Conservation (phyloP, 768 basidiomycete species). For the Collybia sordida region DNA sequence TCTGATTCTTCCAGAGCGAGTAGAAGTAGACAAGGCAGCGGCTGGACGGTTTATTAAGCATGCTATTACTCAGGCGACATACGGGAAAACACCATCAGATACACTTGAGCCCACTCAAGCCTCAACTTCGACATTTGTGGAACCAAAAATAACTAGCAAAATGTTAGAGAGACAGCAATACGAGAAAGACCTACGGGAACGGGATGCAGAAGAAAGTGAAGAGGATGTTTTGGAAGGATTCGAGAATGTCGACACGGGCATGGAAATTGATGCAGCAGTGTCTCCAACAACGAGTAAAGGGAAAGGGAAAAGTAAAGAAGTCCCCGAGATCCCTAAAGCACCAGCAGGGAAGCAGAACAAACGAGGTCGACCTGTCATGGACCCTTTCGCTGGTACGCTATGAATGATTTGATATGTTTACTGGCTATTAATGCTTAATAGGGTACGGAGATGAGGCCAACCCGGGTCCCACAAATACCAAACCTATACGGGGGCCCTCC, state of each 20-base stretch:
- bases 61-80: conserved; percentile 67
- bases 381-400: conserved; percentile 64
- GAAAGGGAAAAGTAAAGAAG: conserved; percentile 30
- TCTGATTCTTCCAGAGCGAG: conserved; percentile 28
- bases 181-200: conserved; percentile 53
- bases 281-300: conserved; percentile 28
- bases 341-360: conserved; percentile 25
- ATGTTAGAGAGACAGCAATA: conserved; percentile 72
- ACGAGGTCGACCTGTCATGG: conserved; percentile 52
- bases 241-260: conserved; percentile 24
- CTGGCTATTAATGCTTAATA: conserved; percentile 10
- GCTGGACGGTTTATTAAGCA: conserved; percentile 83
- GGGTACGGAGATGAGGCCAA: conserved; percentile 34
- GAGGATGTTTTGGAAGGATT: conserved; percentile 42
- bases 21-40: conserved; percentile 73
- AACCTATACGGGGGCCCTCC: background rate
- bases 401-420: background rate
- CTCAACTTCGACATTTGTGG: conserved; percentile 34
- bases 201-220: conserved; percentile 41
- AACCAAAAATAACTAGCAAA: conserved; percentile 64
- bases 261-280: conserved; percentile 13
- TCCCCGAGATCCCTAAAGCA: conserved; percentile 3
- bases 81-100: conserved; percentile 32
- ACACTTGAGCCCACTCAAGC: conserved; percentile 16
- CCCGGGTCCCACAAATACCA: background rate